These are phyloP conservation scores for Sordaria brevicollis DNA, from an alignment of 495 filamentous ascomycete genomes.

Conservation along the genomic window DNA sequence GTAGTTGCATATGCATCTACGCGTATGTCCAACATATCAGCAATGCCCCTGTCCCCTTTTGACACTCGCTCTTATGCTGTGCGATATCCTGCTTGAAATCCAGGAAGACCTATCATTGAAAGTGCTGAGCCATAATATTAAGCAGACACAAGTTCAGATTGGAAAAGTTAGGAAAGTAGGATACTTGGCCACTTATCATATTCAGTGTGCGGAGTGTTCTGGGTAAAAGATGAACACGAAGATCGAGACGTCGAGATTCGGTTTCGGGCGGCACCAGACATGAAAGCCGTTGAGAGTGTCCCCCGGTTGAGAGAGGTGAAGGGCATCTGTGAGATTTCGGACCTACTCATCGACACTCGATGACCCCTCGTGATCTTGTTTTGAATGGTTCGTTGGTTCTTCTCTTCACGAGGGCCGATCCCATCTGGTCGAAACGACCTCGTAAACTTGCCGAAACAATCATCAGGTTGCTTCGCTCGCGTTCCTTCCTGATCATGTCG, in stretches of 20 bases:
- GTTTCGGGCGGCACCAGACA: too few relatives aligned
- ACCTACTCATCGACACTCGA: background rate
- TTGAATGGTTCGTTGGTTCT: background rate
- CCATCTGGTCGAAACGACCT: background rate
- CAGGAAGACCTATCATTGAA: background rate
- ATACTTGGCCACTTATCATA: background rate
- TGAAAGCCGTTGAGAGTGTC: too few relatives aligned
- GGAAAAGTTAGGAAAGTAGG: background rate
- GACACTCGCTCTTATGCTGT: background rate
- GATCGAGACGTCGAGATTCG: background rate
- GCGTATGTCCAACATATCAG: background rate
- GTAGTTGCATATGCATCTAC: background rate
- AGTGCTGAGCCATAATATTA: background rate
- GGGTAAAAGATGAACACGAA: background rate
- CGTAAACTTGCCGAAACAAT: background rate
- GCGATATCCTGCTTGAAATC: background rate
- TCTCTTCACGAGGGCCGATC: background rate
- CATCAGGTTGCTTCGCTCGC: background rate
- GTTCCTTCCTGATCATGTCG: background rate
- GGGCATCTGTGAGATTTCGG: background rate
- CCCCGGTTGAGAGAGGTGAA: too few relatives aligned
- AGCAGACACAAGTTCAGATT: background rate
- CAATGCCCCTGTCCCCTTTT: background rate
- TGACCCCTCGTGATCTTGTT: background rate
- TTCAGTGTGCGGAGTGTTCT: background rate